Percentiles rank a stretch among this genome's conserved stretches.
Conservation (phyloP, 2,329 filamentous ascomycete genomes). For the Phaeosphaeria sp. region DNA sequence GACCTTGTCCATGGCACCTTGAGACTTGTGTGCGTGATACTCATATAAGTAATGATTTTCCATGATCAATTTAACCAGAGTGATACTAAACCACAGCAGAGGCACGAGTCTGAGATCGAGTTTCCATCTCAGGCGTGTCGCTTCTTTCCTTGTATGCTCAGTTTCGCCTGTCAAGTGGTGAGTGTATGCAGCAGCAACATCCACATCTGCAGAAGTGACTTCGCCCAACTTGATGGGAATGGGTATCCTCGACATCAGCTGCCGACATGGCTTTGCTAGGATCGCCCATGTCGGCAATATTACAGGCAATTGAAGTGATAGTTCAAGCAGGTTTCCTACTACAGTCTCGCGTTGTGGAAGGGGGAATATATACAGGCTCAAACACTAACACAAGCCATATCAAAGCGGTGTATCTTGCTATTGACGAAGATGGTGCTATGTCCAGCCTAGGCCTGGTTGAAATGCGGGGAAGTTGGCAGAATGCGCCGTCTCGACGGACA, state of each 20-base stretch:
- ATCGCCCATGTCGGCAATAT: slow-evolving; percentile 3
- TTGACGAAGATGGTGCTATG: neutral
- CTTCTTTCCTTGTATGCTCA: slow-evolving; percentile 30
- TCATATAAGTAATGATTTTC: neutral
- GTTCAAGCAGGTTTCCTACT: neutral
- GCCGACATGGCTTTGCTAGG: slow-evolving; percentile 3
- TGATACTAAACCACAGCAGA: slow-evolving; percentile 39
- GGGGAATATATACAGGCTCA: neutral
- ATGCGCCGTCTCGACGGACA: neutral
- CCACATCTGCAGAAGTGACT: slow-evolving; percentile 12
- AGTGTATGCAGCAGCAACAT: slow-evolving; percentile 37
- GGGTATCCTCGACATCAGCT: slow-evolving; percentile 7
- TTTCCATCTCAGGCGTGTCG: slow-evolving; percentile 48
- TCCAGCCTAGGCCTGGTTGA: neutral
- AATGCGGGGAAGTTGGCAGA: neutral
- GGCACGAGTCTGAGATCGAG: slow-evolving; percentile 52
- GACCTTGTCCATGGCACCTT: slow-evolving; percentile 27
- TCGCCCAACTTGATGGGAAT: slow-evolving; percentile 9
- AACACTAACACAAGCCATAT: neutral
- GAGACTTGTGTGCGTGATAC: slow-evolving; percentile 21
- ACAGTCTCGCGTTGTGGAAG: neutral
- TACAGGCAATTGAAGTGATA: neutral
- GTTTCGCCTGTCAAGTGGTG: slow-evolving; percentile 33
- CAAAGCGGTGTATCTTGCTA: neutral
- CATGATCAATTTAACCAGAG: neutral